Evolutionary conservation across 2,329 filamentous ascomycete species (phyloP).

Genomic region (Aureobasidium sp.): DNA sequence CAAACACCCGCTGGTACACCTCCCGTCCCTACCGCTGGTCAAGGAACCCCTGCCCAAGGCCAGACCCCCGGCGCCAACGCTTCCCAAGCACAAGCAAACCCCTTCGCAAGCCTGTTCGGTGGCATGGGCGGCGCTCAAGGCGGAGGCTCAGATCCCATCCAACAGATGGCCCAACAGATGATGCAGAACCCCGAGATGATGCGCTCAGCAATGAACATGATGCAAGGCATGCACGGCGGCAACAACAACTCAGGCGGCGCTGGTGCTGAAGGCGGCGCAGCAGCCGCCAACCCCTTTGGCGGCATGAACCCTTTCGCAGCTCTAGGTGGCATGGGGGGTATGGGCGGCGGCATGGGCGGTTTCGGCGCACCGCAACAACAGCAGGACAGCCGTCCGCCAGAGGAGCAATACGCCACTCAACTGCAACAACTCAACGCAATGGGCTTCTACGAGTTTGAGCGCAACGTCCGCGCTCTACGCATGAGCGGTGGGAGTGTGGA

Average conservation of each 20-base stretch:
- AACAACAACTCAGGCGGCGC: constrained; percentile 29
- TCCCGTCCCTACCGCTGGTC: constrained; percentile 21
- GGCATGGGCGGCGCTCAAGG: constrained; percentile 18
- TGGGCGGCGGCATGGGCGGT: constrained; percentile 23
- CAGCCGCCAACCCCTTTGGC: constrained; percentile 30
- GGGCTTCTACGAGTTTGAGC: constrained; percentile 96
- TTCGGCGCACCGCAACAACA: constrained; percentile 38
- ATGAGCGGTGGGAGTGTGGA: constrained; percentile 89
- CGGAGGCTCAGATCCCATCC: constrained; percentile 37
- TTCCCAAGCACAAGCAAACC: constrained; percentile 44
- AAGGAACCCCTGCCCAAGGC: constrained; percentile 23
- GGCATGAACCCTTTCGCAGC: constrained; percentile 39
- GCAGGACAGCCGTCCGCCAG: constrained; percentile 75
- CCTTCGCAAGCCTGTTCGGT: constrained; percentile 58
- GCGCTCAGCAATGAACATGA: constrained; percentile 44
- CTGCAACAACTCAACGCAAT: constrained; percentile 93
- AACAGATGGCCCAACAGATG: constrained; percentile 35
- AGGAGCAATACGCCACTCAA: constrained; percentile 87
- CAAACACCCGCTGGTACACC: constrained; percentile 29
- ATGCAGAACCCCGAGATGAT: constrained; percentile 52
- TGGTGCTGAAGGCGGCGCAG: constrained; percentile 19
- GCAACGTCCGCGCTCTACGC: constrained; percentile 80
- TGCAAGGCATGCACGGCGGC: constrained; percentile 40
- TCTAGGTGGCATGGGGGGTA: constrained; percentile 24
- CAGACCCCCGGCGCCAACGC: constrained; percentile 22